Evolutionary conservation across 805 yeast genomes (phyloP).

Genomic region (Nakazawaea holstii): DNA sequence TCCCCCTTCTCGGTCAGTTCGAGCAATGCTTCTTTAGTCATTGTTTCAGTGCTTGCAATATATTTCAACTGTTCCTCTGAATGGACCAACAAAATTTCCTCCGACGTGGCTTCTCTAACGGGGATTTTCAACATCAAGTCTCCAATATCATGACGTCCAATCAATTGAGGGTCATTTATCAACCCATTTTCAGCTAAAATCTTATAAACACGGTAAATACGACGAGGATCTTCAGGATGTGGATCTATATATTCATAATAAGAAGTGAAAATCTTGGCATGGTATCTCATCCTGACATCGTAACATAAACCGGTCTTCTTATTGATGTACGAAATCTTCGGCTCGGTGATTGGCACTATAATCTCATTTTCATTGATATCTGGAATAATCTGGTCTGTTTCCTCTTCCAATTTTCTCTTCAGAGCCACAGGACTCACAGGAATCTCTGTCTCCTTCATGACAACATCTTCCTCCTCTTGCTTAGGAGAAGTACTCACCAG

Average conservation of each 20-base stretch:
- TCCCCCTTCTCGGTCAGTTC: slow-evolving; percentile 89
- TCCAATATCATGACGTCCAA: slow-evolving; percentile 73
- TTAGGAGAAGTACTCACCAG: neutral
- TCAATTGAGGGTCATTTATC: slow-evolving; percentile 69
- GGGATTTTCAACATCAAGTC: slow-evolving; percentile 86
- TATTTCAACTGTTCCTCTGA: slow-evolving; percentile 72
- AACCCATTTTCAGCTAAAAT: slow-evolving; percentile 92
- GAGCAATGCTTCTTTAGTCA: slow-evolving; percentile 72
- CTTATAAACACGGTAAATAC: slow-evolving; percentile 91
- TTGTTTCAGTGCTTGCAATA: slow-evolving; percentile 66
- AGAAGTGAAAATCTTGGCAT: slow-evolving; percentile 88
- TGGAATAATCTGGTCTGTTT: slow-evolving; percentile 20
- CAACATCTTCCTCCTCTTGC: slow-evolving; percentile 3
- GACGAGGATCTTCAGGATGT: slow-evolving; percentile 97
- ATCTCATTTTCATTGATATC: slow-evolving; percentile 29
- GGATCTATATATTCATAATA: slow-evolving; percentile 95
- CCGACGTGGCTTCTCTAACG: slow-evolving; percentile 80
- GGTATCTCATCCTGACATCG: slow-evolving; percentile 97
- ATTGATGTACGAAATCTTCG: slow-evolving; percentile 66
- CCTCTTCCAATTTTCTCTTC: slow-evolving; percentile 3
- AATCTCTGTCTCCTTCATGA: neutral
- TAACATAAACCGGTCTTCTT: slow-evolving; percentile 91
- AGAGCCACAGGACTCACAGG: neutral
- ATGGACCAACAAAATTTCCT: slow-evolving; percentile 85
- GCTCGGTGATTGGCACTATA: slow-evolving; percentile 54